Percentiles rank a stretch among this genome's conserved stretches.
Evolutionary conservation across 352 stramenopile genomes (phyloP).

Genomic region (Plasmopara halstedii): DNA sequence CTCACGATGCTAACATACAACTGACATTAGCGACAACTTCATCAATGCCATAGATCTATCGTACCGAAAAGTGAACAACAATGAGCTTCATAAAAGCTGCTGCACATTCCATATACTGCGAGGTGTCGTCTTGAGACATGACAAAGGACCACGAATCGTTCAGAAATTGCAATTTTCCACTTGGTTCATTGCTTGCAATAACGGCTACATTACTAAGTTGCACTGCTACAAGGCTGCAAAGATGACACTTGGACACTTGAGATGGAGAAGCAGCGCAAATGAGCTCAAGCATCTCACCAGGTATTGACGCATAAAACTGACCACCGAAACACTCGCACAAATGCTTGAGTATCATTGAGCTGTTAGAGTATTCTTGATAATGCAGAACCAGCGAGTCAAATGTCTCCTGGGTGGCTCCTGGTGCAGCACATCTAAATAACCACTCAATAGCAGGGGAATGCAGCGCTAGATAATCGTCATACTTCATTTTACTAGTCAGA

Average conservation of each 20-base stretch:
- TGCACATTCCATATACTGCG: slow-evolving; percentile 75
- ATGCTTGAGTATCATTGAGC: slow-evolving; percentile 87
- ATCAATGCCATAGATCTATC: not conserved
- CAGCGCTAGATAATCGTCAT: slow-evolving; percentile 62
- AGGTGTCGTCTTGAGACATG: slow-evolving; percentile 60
- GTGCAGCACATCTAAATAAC: slow-evolving; percentile 68
- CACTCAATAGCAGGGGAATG: slow-evolving; percentile 84
- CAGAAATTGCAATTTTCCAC: slow-evolving; percentile 67
- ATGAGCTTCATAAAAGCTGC: slow-evolving; percentile 83
- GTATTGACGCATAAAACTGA: slow-evolving; percentile 46
- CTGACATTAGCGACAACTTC: not conserved
- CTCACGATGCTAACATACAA: slow-evolving; percentile 43
- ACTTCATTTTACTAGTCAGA: slow-evolving; percentile 39
- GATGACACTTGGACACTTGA: slow-evolving; percentile 49
- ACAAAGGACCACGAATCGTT: slow-evolving; percentile 83
- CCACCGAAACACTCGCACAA: slow-evolving; percentile 70
- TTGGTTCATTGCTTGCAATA: slow-evolving; percentile 24
- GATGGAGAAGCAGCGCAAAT: slow-evolving; percentile 53
- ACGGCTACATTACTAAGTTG: slow-evolving; percentile 39
- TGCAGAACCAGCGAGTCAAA: slow-evolving; percentile 70
- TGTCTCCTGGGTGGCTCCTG: slow-evolving; percentile 28
- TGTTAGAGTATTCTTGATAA: slow-evolving; percentile 77
- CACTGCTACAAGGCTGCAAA: slow-evolving; percentile 63
- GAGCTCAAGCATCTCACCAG: slow-evolving; percentile 53
- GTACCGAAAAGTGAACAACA: slow-evolving; percentile 71